Percentiles rank a stretch among this genome's conserved stretches.
phyloP scores from a whole-genome alignment of 179 eudicot genomes.

The Vitellaria paradoxa region DNA sequence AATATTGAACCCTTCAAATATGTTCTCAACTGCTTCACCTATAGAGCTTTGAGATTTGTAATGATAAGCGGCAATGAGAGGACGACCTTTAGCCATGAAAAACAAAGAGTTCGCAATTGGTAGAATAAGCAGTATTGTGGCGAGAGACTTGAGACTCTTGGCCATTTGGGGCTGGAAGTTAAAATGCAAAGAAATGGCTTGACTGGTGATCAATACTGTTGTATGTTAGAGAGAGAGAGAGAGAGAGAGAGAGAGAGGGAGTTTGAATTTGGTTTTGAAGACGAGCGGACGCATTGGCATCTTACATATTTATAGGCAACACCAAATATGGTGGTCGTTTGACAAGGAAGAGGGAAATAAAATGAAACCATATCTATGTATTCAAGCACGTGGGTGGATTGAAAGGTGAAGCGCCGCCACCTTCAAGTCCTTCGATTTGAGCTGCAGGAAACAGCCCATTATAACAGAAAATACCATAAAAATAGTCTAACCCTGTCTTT shows the following conservation, averaged over 20 bases:
- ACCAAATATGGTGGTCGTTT: not conserved
- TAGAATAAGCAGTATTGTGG: not conserved
- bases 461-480: not conserved
- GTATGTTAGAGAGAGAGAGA: not conserved
- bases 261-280: not conserved
- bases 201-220: no score
- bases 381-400: slow-evolving; percentile 17
- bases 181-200: not conserved
- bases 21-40: not conserved
- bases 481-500: not conserved
- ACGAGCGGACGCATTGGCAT: no score
- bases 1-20: slow-evolving; percentile 8
- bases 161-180: slow-evolving; percentile 1
- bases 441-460: not conserved
- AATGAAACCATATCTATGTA: not conserved
- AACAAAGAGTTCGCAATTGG: not conserved
- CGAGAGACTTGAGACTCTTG: not conserved
- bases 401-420: not conserved
- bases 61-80: slow-evolving; percentile 3
- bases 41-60: not conserved
- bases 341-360: not conserved
- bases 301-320: not conserved
- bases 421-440: not conserved
- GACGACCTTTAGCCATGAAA: slow-evolving; percentile 4
- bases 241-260: not conserved